Conservation (phyloP, 2,329 filamentous ascomycete genomes). For the Colletotrichum sp. region DNA sequence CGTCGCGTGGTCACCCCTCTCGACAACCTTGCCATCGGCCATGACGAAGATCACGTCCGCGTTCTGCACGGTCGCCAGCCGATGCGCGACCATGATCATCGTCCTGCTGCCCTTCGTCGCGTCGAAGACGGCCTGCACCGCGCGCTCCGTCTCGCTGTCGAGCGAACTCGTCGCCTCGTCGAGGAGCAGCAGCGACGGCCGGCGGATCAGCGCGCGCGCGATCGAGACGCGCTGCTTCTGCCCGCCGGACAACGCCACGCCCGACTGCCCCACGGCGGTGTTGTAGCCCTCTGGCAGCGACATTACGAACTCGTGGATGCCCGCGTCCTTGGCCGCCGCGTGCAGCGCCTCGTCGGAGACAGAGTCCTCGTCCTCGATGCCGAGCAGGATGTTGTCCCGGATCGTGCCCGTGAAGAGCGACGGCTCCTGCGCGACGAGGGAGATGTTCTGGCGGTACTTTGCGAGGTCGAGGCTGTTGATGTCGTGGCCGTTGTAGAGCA, state of each 20-base stretch:
- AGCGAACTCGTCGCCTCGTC: constrained; percentile 17
- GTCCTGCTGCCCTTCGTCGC: constrained; percentile 12
- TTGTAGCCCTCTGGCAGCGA: constrained; percentile 70
- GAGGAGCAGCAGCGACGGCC: not conserved
- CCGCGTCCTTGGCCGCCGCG: constrained; percentile 44
- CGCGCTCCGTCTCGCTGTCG: constrained; percentile 18
- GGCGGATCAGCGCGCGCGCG: constrained; percentile 14
- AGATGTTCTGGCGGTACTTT: constrained; percentile 37
- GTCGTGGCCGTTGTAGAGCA: constrained; percentile 29
- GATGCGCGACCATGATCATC: constrained; percentile 44
- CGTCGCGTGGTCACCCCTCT: constrained; percentile 25
- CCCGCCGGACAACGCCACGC: constrained; percentile 49
- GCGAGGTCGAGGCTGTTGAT: constrained; percentile 28
- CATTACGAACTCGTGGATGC: constrained; percentile 74
- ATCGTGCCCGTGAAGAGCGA: constrained; percentile 46
- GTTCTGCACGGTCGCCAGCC: constrained; percentile 44
- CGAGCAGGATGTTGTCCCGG: constrained; percentile 29
- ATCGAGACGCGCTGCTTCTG: constrained; percentile 63
- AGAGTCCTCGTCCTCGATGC: constrained; percentile 17
- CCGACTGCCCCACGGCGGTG: constrained; percentile 7
- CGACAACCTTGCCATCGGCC: constrained; percentile 43
- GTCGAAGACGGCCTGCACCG: constrained; percentile 16
- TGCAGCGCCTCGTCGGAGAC: constrained; percentile 1
- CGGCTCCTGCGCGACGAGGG: constrained; percentile 47
- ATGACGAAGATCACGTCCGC: constrained; percentile 51